Conservation (phyloP, 768 basidiomycete genomes). For the Tylopilus balloui region DNA sequence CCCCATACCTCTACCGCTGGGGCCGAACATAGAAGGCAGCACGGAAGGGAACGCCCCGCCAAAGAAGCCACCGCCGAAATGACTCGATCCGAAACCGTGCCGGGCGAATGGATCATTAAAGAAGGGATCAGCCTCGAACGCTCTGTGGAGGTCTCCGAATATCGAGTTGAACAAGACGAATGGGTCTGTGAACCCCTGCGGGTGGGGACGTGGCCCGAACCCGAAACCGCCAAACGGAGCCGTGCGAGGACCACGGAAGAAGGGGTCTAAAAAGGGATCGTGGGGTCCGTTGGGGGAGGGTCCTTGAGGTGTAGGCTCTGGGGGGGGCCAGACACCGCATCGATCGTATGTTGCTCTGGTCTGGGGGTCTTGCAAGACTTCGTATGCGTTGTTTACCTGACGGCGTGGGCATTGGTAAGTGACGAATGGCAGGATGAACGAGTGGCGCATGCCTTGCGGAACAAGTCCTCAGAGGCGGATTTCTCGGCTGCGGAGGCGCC, state of each 20-base stretch:
- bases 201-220: constrained; percentile 14
- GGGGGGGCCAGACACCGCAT: constrained; percentile 74
- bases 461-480: constrained; percentile 53
- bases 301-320: constrained; percentile 23
- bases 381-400: constrained; percentile 75
- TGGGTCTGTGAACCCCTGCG: constrained; percentile 59
- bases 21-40: constrained; percentile 10
- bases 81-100: constrained; percentile 14
- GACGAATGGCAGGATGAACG: not conserved
- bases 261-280: constrained; percentile 17
- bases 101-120: constrained; percentile 22
- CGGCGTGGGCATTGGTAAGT: not conserved
- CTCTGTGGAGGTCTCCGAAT: constrained; percentile 48
- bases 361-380: constrained; percentile 59
- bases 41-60: constrained; percentile 5
- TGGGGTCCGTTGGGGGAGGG: constrained; percentile 15
- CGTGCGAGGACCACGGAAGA: constrained; percentile 23
- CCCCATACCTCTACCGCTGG: constrained; percentile 14
- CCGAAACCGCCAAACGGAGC: constrained; percentile 28
- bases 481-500: constrained; percentile 57
- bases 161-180: constrained; percentile 70
- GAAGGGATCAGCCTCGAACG: constrained; percentile 35
- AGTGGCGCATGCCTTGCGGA: constrained; percentile 34
- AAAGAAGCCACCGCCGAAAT: constrained; percentile 14
- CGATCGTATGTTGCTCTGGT: constrained; percentile 65